Base-by-base conservation (phyloP, 2,329 filamentous ascomycete genomes). In the Apiospora sp. region DNA sequence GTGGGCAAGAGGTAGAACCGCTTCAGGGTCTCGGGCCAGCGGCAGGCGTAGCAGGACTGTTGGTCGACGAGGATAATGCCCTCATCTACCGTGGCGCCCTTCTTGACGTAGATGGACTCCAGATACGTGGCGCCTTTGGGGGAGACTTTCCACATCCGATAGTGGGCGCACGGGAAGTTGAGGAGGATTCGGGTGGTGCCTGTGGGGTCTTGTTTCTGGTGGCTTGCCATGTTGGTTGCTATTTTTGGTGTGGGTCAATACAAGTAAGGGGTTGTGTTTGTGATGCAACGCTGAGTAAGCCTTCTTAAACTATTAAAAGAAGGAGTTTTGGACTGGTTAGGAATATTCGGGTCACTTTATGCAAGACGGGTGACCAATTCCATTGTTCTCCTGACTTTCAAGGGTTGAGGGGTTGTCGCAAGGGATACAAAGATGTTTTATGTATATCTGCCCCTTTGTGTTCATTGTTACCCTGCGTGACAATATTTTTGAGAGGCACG, bases 21-120 rank as follows among this genome's bases (percentile, higher is more conserved):
- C 22, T 64, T 41, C 30, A 64, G 34, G 8, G 34, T 34, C 58
- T 41, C 58, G 34, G 22, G 58, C 58, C 58, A 64, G 34, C 58
- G 58, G 58, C 58, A 64, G 34, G 58, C 58, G 2, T 41, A 64
- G 22, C 58, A 64, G n/a, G 58, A 10, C 58, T 64, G 58, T 8
- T 64, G 58, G 58, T 64, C 58, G 14, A 16, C 10, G 30, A 64
- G 34, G 30, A 64, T 4, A 22, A 64, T 64, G 19, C 58, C 58
- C 22, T 64, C 58, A 19, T 37, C 58, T 22, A 64, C 34, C 16
- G 58, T 41, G 34, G 58, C 19, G 10, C 58, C 58, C 4, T 64
- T 41, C 34, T 64, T n/a, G 34, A 24, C 22, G 58, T 64, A 64
- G 19, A 64, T 64, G 19, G 58, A 64, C 58, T 64, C 19, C 8